phyloP scores from a whole-genome alignment of 352 stramenopile species.

The Phytophthora megakarya region DNA sequence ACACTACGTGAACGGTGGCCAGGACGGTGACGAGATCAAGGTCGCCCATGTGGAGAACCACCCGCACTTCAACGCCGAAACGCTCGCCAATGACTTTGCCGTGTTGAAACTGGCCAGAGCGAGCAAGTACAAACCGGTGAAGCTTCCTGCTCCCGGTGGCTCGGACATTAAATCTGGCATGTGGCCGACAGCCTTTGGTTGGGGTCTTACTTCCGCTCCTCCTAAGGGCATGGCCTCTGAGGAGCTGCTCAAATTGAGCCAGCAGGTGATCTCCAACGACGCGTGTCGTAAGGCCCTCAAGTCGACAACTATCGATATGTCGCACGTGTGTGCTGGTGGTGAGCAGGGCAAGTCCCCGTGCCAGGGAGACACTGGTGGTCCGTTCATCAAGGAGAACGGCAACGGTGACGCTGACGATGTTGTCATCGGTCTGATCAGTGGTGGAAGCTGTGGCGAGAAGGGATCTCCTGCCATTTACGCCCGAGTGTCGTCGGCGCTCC shows the following conservation, averaged over 20 bases:
- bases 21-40: conserved; percentile 37
- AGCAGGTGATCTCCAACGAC: conserved; percentile 22
- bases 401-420: conserved; percentile 36
- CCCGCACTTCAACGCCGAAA: conserved; percentile 41
- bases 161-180: conserved; percentile 19
- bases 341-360: conserved; percentile 35
- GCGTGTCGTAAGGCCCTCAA: conserved; percentile 21
- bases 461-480: conserved; percentile 28
- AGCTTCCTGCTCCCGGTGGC: conserved; percentile 25
- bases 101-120: conserved; percentile 35
- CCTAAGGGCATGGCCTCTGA: conserved; percentile 17
- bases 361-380: conserved; percentile 40
- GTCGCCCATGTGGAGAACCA: conserved; percentile 36
- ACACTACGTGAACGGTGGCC: conserved; percentile 32
- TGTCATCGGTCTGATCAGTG: conserved; percentile 53
- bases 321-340: conserved; percentile 37
- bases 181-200: conserved; percentile 27
- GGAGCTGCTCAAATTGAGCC: conserved; percentile 14
- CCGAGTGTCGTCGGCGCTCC: conserved; percentile 28
- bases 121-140: conserved; percentile 33
- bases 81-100: conserved; percentile 39
- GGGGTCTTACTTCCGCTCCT: conserved; percentile 19
- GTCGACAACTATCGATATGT: conserved; percentile 19
- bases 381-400: conserved; percentile 31
- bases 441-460: conserved; percentile 39